Conservation (phyloP, 192 early-diverging fungal species). For the Coemansia sp. region DNA sequence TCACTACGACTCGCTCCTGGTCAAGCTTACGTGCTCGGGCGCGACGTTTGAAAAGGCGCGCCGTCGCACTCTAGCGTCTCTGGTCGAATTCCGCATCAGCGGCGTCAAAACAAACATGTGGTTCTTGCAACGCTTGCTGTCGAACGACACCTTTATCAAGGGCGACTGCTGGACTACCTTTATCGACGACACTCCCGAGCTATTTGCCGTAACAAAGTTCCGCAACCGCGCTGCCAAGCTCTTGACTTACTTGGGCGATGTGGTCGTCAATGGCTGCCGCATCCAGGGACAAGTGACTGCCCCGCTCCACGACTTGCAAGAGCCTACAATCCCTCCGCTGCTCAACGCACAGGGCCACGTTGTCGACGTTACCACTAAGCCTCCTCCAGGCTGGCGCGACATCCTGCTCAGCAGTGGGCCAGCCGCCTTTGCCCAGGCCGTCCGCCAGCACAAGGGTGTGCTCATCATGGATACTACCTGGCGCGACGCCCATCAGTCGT, state of each 20-base stretch:
- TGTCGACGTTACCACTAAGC: slow-evolving; percentile 61
- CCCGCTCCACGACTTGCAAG: slow-evolving; percentile 65
- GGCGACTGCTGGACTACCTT: slow-evolving; percentile 97
- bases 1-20: slow-evolving; percentile 93
- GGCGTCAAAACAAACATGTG: slow-evolving; percentile 97
- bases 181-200: slow-evolving; percentile 94
- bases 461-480: slow-evolving; percentile 98
- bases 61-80: slow-evolving; percentile 82
- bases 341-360: slow-evolving; percentile 46
- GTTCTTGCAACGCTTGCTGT: slow-evolving; percentile 87
- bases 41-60: slow-evolving; percentile 88
- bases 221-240: slow-evolving; percentile 87
- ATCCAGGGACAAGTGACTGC: slow-evolving; percentile 87
- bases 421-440: slow-evolving; percentile 88
- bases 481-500: slow-evolving; percentile 94
- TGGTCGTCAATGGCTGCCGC: slow-evolving; percentile 88
- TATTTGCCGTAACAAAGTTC: slow-evolving; percentile 78
- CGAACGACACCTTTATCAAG: slow-evolving; percentile 75
- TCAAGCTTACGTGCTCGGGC: slow-evolving; percentile 87
- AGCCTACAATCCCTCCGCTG: slow-evolving; percentile 68
- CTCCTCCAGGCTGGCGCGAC: slow-evolving; percentile 84
- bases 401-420: slow-evolving; percentile 84
- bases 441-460: slow-evolving; percentile 82
- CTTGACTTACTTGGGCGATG: slow-evolving; percentile 85
- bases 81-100: slow-evolving; percentile 94